Conservation (phyloP, 1,284 basidiomycete species). For the Trichosporon sp. region DNA sequence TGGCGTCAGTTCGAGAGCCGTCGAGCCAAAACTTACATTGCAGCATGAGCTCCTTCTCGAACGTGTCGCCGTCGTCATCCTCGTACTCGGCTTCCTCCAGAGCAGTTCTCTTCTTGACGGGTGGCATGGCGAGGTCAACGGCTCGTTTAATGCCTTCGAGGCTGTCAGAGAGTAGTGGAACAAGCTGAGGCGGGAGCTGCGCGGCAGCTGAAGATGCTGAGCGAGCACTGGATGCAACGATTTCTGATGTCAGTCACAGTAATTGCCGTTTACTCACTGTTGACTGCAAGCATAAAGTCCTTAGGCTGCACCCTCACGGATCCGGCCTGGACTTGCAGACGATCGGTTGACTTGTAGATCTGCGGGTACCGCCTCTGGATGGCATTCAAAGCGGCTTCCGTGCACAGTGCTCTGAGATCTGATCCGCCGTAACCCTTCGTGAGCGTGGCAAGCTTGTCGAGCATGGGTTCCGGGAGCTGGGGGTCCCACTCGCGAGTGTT, state of each 20-base stretch:
- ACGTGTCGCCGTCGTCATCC: slow-evolving; percentile 65
- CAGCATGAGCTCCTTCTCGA: slow-evolving; percentile 76
- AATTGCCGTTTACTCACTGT: slow-evolving; percentile 60
- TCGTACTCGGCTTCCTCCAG: slow-evolving; percentile 93
- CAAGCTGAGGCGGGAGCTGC: slow-evolving; percentile 80
- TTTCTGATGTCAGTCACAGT: slow-evolving; percentile 56
- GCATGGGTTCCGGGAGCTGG: slow-evolving; percentile 63
- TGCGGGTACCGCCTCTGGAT: slow-evolving; percentile 95
- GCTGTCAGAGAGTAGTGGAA: slow-evolving; percentile 66
- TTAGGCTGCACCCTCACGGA: slow-evolving; percentile 79
- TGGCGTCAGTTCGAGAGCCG: slow-evolving; percentile 43
- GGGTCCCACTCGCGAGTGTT: slow-evolving; percentile 90
- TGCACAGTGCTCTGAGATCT: slow-evolving; percentile 87
- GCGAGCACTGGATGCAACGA: slow-evolving; percentile 90
- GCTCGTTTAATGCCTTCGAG: slow-evolving; percentile 68
- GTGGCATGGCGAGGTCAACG: slow-evolving; percentile 66
- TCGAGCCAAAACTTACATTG: slow-evolving; percentile 63
- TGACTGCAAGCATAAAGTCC: slow-evolving; percentile 97
- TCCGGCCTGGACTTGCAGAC: slow-evolving; percentile 78
- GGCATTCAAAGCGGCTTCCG: slow-evolving; percentile 93
- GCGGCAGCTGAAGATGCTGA: slow-evolving; percentile 79
- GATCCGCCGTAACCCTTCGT: slow-evolving; percentile 99
- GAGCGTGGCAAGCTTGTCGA: slow-evolving; percentile 71
- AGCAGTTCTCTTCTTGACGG: slow-evolving; percentile 68
- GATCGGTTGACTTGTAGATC: slow-evolving; percentile 88